phyloP scores from a whole-genome alignment of 2,329 filamentous ascomycete genomes.

The Aspergillus terreus region DNA sequence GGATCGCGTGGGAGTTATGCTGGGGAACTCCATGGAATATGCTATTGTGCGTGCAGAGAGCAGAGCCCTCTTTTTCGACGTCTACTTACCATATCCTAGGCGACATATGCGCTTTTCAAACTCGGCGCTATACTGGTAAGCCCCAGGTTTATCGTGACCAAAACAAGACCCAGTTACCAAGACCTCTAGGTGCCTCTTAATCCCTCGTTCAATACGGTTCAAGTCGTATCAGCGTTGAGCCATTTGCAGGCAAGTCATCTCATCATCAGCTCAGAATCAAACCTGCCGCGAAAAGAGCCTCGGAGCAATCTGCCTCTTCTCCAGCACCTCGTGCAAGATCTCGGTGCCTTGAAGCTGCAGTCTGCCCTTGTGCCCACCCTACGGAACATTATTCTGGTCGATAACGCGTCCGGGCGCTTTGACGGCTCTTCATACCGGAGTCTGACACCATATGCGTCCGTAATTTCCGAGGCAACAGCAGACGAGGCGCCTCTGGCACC shows the following conservation, averaged over 20 bases:
- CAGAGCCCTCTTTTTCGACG: background rate
- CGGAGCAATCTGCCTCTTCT: slow-evolving; percentile 58
- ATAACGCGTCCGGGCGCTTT: slow-evolving; percentile 65
- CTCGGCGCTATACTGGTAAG: slow-evolving; percentile 79
- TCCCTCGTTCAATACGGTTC: slow-evolving; percentile 75
- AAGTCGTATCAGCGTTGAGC: slow-evolving; percentile 72
- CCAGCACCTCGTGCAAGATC: slow-evolving; percentile 50
- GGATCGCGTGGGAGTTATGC: slow-evolving; percentile 77
- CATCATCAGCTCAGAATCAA: slow-evolving; percentile 82
- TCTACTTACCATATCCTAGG: slow-evolving; percentile 22
- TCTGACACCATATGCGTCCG: slow-evolving; percentile 47
- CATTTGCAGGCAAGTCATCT: slow-evolving; percentile 72
- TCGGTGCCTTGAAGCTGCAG: slow-evolving; percentile 42
- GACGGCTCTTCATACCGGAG: slow-evolving; percentile 41
- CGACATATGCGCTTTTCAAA: slow-evolving; percentile 86
- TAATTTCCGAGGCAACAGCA: slow-evolving; percentile 42
- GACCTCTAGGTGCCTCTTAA: slow-evolving; percentile 73
- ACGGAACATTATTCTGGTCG: slow-evolving; percentile 67
- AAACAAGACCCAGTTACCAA: slow-evolving; percentile 1
- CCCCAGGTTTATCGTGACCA: background rate
- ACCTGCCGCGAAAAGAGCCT: slow-evolving; percentile 65
- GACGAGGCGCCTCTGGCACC: slow-evolving; percentile 41
- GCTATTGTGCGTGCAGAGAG: slow-evolving; percentile 56
- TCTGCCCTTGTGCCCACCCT: slow-evolving; percentile 66
- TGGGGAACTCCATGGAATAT: slow-evolving; percentile 83